phyloP scores from a whole-genome alignment of 208 protist species.

The Borovskyia barvae region DNA sequence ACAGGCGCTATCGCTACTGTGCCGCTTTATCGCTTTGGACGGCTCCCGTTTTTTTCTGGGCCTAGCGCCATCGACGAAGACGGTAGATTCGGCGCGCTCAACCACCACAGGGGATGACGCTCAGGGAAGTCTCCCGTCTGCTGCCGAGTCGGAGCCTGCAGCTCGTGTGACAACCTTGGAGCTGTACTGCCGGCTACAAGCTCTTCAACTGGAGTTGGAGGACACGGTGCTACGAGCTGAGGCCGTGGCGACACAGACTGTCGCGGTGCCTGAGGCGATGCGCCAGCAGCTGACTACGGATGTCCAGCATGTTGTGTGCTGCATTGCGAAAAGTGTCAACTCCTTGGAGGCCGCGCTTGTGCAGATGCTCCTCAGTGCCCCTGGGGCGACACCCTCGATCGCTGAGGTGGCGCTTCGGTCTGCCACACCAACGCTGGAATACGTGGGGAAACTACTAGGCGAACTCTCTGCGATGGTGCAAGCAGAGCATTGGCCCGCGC shows the following conservation, averaged over 20 bases:
- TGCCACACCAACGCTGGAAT: slow-evolving; percentile 5
- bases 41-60: slow-evolving; percentile 27
- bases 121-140: no score
- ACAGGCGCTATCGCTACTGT: slow-evolving; percentile 51
- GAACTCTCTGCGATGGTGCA: slow-evolving; percentile 21
- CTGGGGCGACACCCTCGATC: background rate
- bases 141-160: no score
- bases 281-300: slow-evolving; percentile 6
- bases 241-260: background rate
- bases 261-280: slow-evolving; percentile 5
- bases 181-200: slow-evolving; percentile 40
- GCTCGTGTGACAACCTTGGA: slow-evolving; percentile 17
- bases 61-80: background rate
- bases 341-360: slow-evolving; percentile 33
- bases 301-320: slow-evolving; percentile 7
- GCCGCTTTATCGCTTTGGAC: slow-evolving; percentile 46
- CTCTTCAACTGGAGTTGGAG: slow-evolving; percentile 41
- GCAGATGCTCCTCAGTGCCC: slow-evolving; percentile 26
- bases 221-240: slow-evolving; percentile 19
- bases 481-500: slow-evolving; percentile 38
- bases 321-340: slow-evolving; percentile 20
- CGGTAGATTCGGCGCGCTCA: background rate
- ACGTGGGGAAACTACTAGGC: slow-evolving; percentile 27
- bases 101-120: no score
- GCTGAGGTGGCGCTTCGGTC: background rate